Conservation (phyloP, 345 rosid species). For the Litchi chinensis region DNA sequence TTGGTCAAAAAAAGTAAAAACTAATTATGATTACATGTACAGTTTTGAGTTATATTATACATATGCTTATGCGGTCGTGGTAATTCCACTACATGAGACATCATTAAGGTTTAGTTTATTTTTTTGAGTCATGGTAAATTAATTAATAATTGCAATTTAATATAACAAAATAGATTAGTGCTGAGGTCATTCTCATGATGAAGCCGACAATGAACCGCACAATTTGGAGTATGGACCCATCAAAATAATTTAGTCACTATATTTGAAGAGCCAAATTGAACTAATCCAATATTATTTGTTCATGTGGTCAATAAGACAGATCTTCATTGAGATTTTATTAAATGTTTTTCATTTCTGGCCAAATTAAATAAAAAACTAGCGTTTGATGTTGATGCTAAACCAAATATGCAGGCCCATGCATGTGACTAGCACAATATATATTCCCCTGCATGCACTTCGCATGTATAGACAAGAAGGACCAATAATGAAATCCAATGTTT, state of each 20-base stretch:
- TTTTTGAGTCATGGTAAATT: neutral
- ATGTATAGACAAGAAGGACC: neutral
- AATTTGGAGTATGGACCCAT: neutral
- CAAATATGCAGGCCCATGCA: neutral
- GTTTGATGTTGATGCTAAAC: neutral
- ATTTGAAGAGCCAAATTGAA: neutral
- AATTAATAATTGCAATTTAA: neutral
- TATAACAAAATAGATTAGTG: neutral
- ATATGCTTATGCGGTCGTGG: constrained; percentile 11
- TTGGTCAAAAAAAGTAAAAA: neutral
- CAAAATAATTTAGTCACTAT: neutral
- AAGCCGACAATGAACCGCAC: constrained; percentile 2
- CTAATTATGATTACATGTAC: neutral
- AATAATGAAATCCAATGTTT: too few relatives aligned
- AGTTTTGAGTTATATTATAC: neutral
- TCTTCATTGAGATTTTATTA: too few relatives aligned
- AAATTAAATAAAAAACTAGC: too few relatives aligned
- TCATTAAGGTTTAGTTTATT: neutral
- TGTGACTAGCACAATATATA: neutral
- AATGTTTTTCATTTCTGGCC: too few relatives aligned
- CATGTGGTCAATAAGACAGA: neutral
- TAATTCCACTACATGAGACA: neutral
- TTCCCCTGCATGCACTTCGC: neutral
- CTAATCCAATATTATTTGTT: too few relatives aligned
- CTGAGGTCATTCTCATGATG: neutral